Conservation (phyloP, 441 rosid genomes). For the Hura crepitans region DNA sequence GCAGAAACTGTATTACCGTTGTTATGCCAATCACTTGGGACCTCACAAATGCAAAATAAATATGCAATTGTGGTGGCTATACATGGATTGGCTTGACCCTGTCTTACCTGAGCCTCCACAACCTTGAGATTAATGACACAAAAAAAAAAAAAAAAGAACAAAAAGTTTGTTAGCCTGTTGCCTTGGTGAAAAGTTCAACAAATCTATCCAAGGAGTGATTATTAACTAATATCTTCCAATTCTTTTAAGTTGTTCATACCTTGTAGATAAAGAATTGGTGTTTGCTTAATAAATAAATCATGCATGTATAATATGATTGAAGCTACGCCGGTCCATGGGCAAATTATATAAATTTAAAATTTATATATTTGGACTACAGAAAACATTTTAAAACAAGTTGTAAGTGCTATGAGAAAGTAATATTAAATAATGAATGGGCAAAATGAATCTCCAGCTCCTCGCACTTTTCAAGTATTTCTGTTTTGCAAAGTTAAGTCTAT, state of each 20-base stretch:
- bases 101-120: slow-evolving; percentile 2
- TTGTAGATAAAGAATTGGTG: neutral
- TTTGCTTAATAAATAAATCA: neutral
- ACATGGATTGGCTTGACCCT: slow-evolving; percentile 15
- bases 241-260: neutral
- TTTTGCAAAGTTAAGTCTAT: no score
- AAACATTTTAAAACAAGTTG: neutral
- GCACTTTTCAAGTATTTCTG: no score
- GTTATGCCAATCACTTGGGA: slow-evolving; percentile 13
- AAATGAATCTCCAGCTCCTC: no score
- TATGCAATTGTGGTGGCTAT: slow-evolving; percentile 17
- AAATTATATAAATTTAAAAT: neutral
- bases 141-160: neutral
- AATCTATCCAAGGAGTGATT: slow-evolving; percentile 3
- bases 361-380: neutral
- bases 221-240: neutral
- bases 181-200: slow-evolving; percentile 2
- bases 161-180: no score
- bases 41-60: slow-evolving; percentile 13
- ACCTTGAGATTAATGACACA: neutral
- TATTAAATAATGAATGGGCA: no score
- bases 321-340: neutral
- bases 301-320: neutral
- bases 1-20: neutral
- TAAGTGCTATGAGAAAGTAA: neutral